Percentiles rank a stretch among this genome's conserved stretches.
These are phyloP conservation scores for Elasticomyces elasticus DNA, from an alignment of 495 filamentous ascomycete genomes.

Conservation along the genomic window DNA sequence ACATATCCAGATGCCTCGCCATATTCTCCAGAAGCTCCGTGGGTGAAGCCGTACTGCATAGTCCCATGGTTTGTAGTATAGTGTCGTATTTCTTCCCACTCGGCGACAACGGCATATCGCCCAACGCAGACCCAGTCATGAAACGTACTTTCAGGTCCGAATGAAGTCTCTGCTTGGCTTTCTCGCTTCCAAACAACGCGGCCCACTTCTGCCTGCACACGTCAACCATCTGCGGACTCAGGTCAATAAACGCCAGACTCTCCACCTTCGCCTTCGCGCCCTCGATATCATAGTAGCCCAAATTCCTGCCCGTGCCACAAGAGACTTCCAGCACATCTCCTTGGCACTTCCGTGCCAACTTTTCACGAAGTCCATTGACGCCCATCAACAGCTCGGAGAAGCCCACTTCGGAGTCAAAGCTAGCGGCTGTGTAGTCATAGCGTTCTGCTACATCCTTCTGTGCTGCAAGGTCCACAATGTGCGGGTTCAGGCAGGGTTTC, in stretches of 20 bases:
- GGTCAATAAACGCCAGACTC: slow-evolving; percentile 54
- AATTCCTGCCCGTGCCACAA: slow-evolving; percentile 83
- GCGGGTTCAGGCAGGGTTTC: slow-evolving; percentile 6
- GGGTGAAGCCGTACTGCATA: slow-evolving; percentile 78
- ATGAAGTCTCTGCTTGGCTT: background rate
- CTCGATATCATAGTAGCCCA: slow-evolving; percentile 55
- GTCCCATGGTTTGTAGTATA: slow-evolving; percentile 81
- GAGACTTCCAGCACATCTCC: slow-evolving; percentile 85
- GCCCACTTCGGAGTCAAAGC: slow-evolving; percentile 30
- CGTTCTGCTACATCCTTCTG: slow-evolving; percentile 26
- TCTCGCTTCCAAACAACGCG: slow-evolving; percentile 27
- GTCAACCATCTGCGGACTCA: slow-evolving; percentile 54
- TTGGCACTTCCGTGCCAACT: slow-evolving; percentile 47
- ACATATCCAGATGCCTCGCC: slow-evolving; percentile 9
- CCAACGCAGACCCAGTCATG: slow-evolving; percentile 33
- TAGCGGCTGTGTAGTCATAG: slow-evolving; percentile 28
- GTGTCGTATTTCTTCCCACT: slow-evolving; percentile 59
- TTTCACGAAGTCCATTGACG: slow-evolving; percentile 41
- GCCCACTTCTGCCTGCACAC: slow-evolving; percentile 51
- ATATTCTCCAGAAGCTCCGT: slow-evolving; percentile 45
- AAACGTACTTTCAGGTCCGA: slow-evolving; percentile 25
- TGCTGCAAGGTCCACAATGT: slow-evolving; percentile 14
- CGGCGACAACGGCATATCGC: slow-evolving; percentile 16
- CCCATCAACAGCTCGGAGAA: slow-evolving; percentile 26
- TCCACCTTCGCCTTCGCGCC: slow-evolving; percentile 21